Evolutionary conservation across 352 stramenopile species (phyloP), one percentile per base, ranked within the genome.

Genomic region (Globisporangium apiculatum): DNA sequence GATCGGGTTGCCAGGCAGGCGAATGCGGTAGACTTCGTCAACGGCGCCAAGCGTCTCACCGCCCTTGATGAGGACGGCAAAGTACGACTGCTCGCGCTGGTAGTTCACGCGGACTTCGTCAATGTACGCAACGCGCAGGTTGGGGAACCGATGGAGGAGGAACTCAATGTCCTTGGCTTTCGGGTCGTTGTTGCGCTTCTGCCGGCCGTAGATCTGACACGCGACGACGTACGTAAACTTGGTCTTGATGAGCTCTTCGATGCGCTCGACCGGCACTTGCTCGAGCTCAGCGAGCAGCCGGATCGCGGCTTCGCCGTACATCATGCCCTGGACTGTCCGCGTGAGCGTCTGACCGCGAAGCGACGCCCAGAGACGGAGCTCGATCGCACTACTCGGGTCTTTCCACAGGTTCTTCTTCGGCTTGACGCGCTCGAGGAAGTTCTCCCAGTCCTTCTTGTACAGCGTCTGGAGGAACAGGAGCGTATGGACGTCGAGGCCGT

Each of bases 161-260:
- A 97, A 94, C 55, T 99, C 97, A 68, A 99, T 99, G 68, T 99
- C 97, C 55, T 97, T 95, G 0, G 96, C 97, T 77, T 99, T 99
- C 0, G 91, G 75, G 70, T 99, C 96, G 69, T 99, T 97, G 70
- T 98, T 98, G 62, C 97, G 95, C 72, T 98, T 99, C 86, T 99
- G 97, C 18, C 91, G 90, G 57, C 96, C 97, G 69, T 99, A 99
- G 43, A 99, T 96, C 68, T 99, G 97, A 67, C 96, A 99, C 6
- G 96, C 91, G 7, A 99, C 96, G 59, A 99, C 89, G 72, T 99
- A 99, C 47, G 95, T 97, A 71, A 99, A 99, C 79, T 99, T 99
- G 53, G 97, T 96, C 68, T 98, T 96, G 58, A 99, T 87, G 52
- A 99, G 64, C 61, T 98, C 94, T 66, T 99, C 97, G 9, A 98